Evolutionary conservation across 139 green algal genomes (phyloP).

Genomic region (Tetraselmis striata): DNA sequence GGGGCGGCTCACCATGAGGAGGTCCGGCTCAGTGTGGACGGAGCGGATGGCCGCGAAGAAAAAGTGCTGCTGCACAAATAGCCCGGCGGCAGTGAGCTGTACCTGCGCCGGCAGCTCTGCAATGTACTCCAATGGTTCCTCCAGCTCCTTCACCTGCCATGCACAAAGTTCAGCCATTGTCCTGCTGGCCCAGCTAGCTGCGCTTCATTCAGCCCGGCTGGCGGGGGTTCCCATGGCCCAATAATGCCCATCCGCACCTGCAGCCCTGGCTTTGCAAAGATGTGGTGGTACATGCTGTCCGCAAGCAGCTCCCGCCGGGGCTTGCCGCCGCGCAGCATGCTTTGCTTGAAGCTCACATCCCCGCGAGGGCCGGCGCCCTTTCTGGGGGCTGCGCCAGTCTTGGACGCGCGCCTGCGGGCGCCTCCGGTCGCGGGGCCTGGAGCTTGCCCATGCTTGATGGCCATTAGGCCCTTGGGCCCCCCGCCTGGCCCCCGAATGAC

Average conservation of each 20-base stretch:
- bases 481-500: background rate
- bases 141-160: conserved; percentile 1
- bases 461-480: background rate
- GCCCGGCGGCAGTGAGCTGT: background rate
- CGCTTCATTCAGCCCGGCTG: too few species aligned
- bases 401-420: background rate
- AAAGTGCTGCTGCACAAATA: background rate
- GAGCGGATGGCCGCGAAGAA: background rate
- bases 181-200: too few species aligned
- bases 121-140: background rate
- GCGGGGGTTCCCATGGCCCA: too few species aligned
- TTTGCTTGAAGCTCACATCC: background rate
- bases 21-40: background rate
- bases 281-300: background rate
- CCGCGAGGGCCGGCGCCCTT: background rate
- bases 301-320: background rate
- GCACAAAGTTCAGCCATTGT: background rate
- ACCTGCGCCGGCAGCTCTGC: background rate
- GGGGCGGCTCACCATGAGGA: background rate
- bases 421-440: too few species aligned
- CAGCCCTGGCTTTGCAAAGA: background rate
- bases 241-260: too few species aligned
- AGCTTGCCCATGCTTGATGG: background rate
- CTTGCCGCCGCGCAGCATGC: background rate
- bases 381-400: too few species aligned